Percentiles rank a stretch among this genome's conserved stretches.
These are phyloP conservation scores for Suhomyces kunorum DNA, from an alignment of 1,139 yeast species.

Conservation along the genomic window DNA sequence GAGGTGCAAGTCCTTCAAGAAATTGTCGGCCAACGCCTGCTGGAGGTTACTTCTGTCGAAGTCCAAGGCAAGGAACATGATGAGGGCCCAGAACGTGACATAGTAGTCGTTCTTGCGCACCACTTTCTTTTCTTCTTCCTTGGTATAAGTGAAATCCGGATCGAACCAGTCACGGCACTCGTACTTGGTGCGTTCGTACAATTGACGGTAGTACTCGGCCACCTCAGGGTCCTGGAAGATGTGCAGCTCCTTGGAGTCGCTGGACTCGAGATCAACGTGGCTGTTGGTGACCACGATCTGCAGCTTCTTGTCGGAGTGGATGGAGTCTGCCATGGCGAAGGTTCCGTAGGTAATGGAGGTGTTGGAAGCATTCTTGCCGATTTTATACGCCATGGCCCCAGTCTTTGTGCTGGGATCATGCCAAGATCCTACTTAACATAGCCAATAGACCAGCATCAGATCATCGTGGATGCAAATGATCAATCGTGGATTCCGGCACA, in stretches of 20 bases:
- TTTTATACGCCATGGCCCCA: background rate
- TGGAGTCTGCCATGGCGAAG: slow-evolving; percentile 3
- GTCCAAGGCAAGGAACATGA: slow-evolving; percentile 53
- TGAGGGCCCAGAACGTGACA: slow-evolving; percentile 49
- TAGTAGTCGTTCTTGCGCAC: slow-evolving; percentile 44
- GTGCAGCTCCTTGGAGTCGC: slow-evolving; percentile 5
- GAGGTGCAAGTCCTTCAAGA: slow-evolving; percentile 45
- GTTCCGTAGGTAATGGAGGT: slow-evolving; percentile 1
- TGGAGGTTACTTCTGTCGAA: slow-evolving; percentile 52
- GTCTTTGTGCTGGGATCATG: background rate
- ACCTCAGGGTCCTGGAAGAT: slow-evolving; percentile 37
- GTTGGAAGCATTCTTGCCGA: background rate
- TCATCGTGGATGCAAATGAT: background rate
- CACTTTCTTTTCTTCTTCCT: slow-evolving; percentile 43
- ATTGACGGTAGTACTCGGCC: slow-evolving; percentile 39
- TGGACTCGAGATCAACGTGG: slow-evolving; percentile 6
- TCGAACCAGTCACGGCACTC: slow-evolving; percentile 50
- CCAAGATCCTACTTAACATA: background rate
- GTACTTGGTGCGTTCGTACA: slow-evolving; percentile 45
- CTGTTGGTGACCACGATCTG: slow-evolving; percentile 1
- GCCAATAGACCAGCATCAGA: background rate
- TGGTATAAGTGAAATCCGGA: slow-evolving; percentile 47
- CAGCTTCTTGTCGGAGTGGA: slow-evolving; percentile 5
- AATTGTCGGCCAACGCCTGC: slow-evolving; percentile 53
- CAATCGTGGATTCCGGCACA: background rate